Evolutionary conservation across 371 early-diverging fungal genomes (phyloP).

Genomic region (Rhizomucor miehei): DNA sequence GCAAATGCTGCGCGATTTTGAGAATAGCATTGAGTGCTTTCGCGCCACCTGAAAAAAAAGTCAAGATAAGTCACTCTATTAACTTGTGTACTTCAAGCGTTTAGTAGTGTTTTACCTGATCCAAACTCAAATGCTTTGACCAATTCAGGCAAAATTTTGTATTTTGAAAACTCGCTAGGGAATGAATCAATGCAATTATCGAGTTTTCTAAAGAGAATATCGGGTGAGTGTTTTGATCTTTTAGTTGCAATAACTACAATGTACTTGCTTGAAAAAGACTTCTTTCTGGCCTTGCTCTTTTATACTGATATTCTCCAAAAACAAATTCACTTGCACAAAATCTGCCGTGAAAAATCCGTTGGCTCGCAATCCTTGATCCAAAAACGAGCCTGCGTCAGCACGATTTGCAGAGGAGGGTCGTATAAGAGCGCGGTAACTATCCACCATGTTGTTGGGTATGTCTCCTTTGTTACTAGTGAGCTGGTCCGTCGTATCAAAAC

Average conservation of each 20-base stretch:
- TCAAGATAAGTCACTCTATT: neutral
- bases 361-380: constrained; percentile 60
- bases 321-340: constrained; percentile 74
- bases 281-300: constrained; percentile 83
- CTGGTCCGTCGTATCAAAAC: constrained; percentile 61
- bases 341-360: constrained; percentile 76
- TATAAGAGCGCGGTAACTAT: constrained; percentile 51
- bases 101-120: constrained; percentile 43
- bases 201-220: constrained; percentile 41
- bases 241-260: neutral
- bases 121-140: constrained; percentile 90
- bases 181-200: constrained; percentile 63
- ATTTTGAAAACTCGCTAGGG: constrained; percentile 79
- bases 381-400: constrained; percentile 63
- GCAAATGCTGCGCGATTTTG: constrained; percentile 76
- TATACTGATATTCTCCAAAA: constrained; percentile 85
- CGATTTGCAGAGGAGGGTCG: constrained; percentile 56
- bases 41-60: constrained; percentile 82
- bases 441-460: constrained; percentile 63
- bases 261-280: constrained; percentile 63
- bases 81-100: neutral
- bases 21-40: constrained; percentile 82
- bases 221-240: neutral
- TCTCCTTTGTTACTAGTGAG: constrained; percentile 47
- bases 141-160: constrained; percentile 90